These are phyloP conservation scores for Porodaedalea pini DNA, from an alignment of 1,284 basidiomycete genomes.

Conservation along the genomic window DNA sequence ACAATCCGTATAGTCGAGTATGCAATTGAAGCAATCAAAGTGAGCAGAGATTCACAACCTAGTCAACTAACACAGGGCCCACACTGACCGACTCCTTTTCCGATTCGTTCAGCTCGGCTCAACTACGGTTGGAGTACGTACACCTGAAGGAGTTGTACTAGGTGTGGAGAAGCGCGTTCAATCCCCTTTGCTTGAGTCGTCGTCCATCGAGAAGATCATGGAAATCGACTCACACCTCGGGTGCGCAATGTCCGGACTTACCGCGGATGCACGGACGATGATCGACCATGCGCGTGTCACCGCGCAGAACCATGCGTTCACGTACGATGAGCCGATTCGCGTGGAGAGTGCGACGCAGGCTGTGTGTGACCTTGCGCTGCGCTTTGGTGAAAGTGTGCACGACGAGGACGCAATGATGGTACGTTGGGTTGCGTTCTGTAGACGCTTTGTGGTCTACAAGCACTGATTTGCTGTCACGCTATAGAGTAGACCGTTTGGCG, in stretches of 20 bases:
- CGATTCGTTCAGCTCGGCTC: conserved; percentile 77
- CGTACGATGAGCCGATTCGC: conserved; percentile 95
- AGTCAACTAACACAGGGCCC: background rate
- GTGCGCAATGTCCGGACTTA: conserved; percentile 97
- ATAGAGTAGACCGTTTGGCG: conserved; percentile 95
- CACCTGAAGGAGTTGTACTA: conserved; percentile 86
- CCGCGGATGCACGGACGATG: conserved; percentile 98
- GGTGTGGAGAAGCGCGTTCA: conserved; percentile 99
- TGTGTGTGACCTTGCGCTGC: conserved; percentile 93
- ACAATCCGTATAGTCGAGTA: conserved; percentile 79
- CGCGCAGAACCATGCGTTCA: conserved; percentile 93
- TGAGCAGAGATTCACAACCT: conserved; percentile 33
- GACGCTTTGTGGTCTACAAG: background rate
- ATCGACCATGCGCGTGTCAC: conserved; percentile 99
- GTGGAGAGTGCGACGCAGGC: conserved; percentile 98
- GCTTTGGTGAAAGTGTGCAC: conserved; percentile 98
- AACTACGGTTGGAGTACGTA: conserved; percentile 92
- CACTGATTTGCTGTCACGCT: background rate
- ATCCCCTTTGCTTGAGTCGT: conserved; percentile 92
- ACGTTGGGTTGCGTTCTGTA: conserved; percentile 25
- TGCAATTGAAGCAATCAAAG: conserved; percentile 98
- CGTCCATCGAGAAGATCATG: conserved; percentile 99
- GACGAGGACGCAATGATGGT: conserved; percentile 98
- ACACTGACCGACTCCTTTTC: conserved; percentile 11
- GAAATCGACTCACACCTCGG: conserved; percentile 97